phyloP scores from a whole-genome alignment of 495 filamentous ascomycete genomes.

The Tuber magnatum region DNA sequence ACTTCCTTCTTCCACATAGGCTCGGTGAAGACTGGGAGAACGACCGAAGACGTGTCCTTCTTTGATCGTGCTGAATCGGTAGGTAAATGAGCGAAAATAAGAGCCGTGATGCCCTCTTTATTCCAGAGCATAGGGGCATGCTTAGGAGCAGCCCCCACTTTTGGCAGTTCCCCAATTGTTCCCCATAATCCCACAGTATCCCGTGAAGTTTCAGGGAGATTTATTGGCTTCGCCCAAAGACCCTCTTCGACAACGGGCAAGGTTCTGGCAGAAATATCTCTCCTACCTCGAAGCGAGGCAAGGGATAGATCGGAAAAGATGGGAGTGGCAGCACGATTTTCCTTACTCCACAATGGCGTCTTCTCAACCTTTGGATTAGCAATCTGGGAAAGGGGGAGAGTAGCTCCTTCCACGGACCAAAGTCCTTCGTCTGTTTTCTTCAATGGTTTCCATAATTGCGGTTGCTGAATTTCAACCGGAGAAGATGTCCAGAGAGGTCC shows the following conservation, averaged over 20 bases:
- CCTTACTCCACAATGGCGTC: conserved; percentile 23
- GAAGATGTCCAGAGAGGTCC: conserved; percentile 28
- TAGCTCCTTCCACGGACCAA: conserved; percentile 13
- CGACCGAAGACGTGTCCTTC: conserved; percentile 19
- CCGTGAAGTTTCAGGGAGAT: background rate
- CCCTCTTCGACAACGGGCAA: conserved; percentile 29
- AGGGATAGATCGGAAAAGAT: conserved; percentile 25
- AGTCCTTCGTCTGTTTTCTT: conserved; percentile 2
- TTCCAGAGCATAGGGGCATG: conserved; percentile 16
- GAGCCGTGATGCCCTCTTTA: conserved; percentile 20
- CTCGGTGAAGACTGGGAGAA: conserved; percentile 30
- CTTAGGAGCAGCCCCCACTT: background rate
- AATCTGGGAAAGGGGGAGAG: conserved; percentile 4
- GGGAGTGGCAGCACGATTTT: conserved; percentile 9
- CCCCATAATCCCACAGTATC: conserved; percentile 17
- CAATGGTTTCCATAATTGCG: conserved; percentile 16
- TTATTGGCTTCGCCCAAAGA: conserved; percentile 17
- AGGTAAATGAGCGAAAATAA: conserved; percentile 22
- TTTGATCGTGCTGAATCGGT: conserved; percentile 29
- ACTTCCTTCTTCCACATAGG: conserved; percentile 32
- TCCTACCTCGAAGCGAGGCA: conserved; percentile 25
- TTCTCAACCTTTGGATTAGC: conserved; percentile 3
- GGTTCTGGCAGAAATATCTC: conserved; percentile 16
- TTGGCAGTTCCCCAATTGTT: background rate
- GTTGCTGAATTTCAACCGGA: background rate